Percentiles rank a stretch among this genome's conserved stretches.
Conservation (phyloP, 2,329 filamentous ascomycete genomes). For the Colletotrichum sidae region DNA sequence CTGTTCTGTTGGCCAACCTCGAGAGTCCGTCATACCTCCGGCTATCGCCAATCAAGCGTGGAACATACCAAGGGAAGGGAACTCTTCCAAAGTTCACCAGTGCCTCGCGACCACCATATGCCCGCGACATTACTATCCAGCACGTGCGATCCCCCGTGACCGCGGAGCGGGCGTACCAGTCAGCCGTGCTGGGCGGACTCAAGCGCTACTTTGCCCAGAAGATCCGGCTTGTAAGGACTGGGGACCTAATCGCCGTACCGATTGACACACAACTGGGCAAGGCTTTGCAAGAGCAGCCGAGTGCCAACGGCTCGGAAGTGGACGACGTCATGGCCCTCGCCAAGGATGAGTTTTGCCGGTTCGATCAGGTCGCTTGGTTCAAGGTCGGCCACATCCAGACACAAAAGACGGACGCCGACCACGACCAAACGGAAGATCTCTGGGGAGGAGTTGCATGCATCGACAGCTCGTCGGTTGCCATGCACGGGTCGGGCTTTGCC, state of each 20-base stretch:
- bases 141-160: slow-evolving; percentile 92
- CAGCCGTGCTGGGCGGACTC: slow-evolving; percentile 85
- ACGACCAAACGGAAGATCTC: slow-evolving; percentile 72
- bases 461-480: slow-evolving; percentile 86
- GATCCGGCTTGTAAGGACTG: slow-evolving; percentile 83
- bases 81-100: slow-evolving; percentile 67
- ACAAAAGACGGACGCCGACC: slow-evolving; percentile 60
- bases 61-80: slow-evolving; percentile 60
- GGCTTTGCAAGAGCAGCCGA: slow-evolving; percentile 79
- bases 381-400: slow-evolving; percentile 81
- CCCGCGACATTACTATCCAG: slow-evolving; percentile 83
- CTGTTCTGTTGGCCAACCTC: slow-evolving; percentile 87
- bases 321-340: slow-evolving; percentile 74
- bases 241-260: slow-evolving; percentile 89
- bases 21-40: slow-evolving; percentile 82
- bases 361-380: slow-evolving; percentile 88
- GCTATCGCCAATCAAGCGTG: slow-evolving; percentile 75
- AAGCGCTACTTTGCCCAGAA: slow-evolving; percentile 90
- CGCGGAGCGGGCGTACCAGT: slow-evolving; percentile 86
- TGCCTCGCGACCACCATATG: slow-evolving; percentile 68
- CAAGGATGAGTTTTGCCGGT: slow-evolving; percentile 51
- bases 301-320: slow-evolving; percentile 70
- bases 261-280: slow-evolving; percentile 88
- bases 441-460: slow-evolving; percentile 92
- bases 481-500: slow-evolving; percentile 91